A percentile compares a stretch with the other conserved stretches of the same genome.
Evolutionary conservation across 129 eudicot genomes (phyloP).

Genomic region (Centaurea solstitialis): DNA sequence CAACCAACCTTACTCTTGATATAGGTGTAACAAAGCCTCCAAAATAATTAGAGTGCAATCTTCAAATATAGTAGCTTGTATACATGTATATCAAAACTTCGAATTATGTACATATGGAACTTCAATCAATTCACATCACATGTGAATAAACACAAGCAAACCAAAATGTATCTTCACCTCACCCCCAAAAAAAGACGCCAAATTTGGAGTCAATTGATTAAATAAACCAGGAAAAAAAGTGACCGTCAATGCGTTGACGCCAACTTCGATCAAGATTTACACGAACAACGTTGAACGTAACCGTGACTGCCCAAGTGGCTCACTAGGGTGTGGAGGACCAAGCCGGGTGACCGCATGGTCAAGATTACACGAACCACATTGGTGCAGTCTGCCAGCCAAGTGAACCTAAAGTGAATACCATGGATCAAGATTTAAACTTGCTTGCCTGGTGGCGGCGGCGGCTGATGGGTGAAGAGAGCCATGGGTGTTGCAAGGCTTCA

Average conservation of each 20-base stretch:
- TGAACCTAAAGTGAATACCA: slow-evolving; percentile 8
- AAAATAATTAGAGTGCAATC: background rate
- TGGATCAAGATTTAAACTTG: slow-evolving; percentile 14
- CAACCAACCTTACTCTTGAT: background rate
- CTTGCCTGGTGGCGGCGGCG: background rate
- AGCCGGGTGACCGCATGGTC: background rate
- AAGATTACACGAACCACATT: slow-evolving; percentile 4
- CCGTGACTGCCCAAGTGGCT: slow-evolving; percentile 9
- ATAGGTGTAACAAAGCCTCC: background rate
- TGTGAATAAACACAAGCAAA: slow-evolving; percentile 19
- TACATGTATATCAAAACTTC: slow-evolving; percentile 21
- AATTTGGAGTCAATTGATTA: background rate
- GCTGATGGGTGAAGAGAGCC: slow-evolving; percentile 56
- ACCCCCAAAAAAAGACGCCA: slow-evolving; percentile 9
- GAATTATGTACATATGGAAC: slow-evolving; percentile 16
- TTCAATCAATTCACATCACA: slow-evolving; percentile 26
- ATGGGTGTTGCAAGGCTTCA: slow-evolving; percentile 89
- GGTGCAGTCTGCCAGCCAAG: slow-evolving; percentile 17
- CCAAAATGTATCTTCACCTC: slow-evolving; percentile 1
- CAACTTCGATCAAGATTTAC: slow-evolving; percentile 7
- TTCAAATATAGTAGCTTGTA: slow-evolving; percentile 15
- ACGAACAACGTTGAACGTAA: background rate
- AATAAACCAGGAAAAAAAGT: background rate
- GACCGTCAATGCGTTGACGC: slow-evolving; percentile 1
- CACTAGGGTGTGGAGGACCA: background rate